These are phyloP conservation scores for Russula vinacea DNA, from an alignment of 768 basidiomycete genomes.

Conservation along the genomic window DNA sequence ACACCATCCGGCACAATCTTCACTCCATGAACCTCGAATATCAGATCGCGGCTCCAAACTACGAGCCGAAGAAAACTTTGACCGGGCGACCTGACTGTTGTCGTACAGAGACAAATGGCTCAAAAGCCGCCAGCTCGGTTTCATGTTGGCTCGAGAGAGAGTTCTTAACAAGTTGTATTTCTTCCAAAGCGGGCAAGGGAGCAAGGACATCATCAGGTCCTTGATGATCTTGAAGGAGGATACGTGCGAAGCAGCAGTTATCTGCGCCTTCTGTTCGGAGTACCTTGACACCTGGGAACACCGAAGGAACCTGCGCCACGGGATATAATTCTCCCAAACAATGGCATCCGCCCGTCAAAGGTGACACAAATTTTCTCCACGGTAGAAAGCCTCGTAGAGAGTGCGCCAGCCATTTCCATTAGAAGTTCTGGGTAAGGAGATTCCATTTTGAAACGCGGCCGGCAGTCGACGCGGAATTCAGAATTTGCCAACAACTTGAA, in stretches of 20 bases:
- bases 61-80: too few relatives aligned
- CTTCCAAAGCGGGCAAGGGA: background rate
- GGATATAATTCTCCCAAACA: background rate
- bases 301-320: background rate
- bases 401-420: background rate
- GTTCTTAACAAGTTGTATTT: background rate
- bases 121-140: background rate
- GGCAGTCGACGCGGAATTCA: background rate
- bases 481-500: background rate
- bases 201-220: too few relatives aligned
- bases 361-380: background rate
- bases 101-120: slow-evolving; percentile 1
- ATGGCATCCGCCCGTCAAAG: background rate
- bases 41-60: too few relatives aligned
- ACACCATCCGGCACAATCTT: too few relatives aligned
- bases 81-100: background rate
- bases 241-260: background rate
- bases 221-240: background rate
- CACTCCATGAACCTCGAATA: too few relatives aligned
- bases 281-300: background rate
- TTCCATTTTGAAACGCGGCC: background rate
- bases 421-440: background rate
- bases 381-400: background rate
- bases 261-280: background rate
- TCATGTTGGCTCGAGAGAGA: too few relatives aligned